Evolutionary conservation across 495 filamentous ascomycete genomes (phyloP), one percentile per base, ranked within the genome.

Genomic region (Penicillium paradoxum): DNA sequence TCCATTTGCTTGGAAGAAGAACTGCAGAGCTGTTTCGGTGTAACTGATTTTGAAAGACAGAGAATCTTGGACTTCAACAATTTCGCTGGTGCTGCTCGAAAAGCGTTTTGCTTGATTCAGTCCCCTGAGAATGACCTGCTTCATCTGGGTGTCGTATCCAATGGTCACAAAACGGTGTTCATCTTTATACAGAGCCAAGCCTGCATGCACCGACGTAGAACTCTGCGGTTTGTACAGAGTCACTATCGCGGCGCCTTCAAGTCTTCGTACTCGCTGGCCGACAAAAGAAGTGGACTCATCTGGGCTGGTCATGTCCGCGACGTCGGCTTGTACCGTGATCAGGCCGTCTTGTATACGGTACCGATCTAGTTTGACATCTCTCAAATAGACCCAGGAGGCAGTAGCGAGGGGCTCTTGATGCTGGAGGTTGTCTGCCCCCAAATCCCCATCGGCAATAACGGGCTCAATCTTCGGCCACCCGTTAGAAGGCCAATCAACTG

Each of bases 401-500:
- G 4, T 6, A 19, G 6, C 17, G 11, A 19, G 18, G 0, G 40
- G 50, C 5, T 10, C 3, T 2, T 37, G 14, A 37, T 2, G 6
- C 15, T 18, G 21, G 14, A 19, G 22, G 15, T 38, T 27, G 19
- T 6, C 2, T 17, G 15, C 29, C 8, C 29, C 44, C 4, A 8
- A 5, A 14, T 40, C 22, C 1, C 32, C 29, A 9, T n/a, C 22
- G 25, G 38, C 29, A 6, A n/a, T 32, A 0, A 83, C 67, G 4
- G 63, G 67, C 15, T 55, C 10, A 3, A 67, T 44, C 17, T 39
- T 47, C 7, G 67, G 67, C 64, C 64, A 70, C 21, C 55, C 56
- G 2, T 62, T 55, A 1, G 54, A 17, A 1, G 66, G 49, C 83
- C 81, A 87, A 25, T 60, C 67, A 0, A 79, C 79, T 0, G 78